phyloP scores from a whole-genome alignment of 163 green algal genomes.

The Coccomyxa subellipsoidea region DNA sequence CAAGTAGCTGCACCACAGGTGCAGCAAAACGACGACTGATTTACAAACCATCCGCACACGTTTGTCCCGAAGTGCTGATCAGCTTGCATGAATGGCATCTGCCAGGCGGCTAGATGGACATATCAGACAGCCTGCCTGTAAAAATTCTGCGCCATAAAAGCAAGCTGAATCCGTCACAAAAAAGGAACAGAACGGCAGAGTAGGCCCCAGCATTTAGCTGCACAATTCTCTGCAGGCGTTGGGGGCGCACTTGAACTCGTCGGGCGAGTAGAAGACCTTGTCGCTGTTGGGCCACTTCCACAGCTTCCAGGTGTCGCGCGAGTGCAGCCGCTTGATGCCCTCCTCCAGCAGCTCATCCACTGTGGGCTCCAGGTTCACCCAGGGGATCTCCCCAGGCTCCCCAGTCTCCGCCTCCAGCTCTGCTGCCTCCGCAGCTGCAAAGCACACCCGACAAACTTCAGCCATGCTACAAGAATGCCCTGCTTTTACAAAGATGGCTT shows the following conservation, averaged over 20 bases:
- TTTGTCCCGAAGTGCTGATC: too few species aligned
- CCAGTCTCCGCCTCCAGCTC: constrained; percentile 16
- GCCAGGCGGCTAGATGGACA: too few species aligned
- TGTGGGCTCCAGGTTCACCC: constrained; percentile 32
- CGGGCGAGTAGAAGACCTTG: constrained; percentile 28
- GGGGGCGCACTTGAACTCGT: constrained; percentile 25
- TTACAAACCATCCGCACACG: too few species aligned
- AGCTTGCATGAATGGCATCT: too few species aligned
- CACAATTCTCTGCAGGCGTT: too few species aligned
- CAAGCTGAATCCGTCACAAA: too few species aligned
- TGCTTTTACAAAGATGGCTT: not conserved
- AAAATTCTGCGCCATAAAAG: too few species aligned
- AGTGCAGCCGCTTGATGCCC: constrained; percentile 46
- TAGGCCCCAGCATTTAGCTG: too few species aligned
- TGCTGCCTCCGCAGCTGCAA: constrained; percentile 23
- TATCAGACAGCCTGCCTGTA: too few species aligned
- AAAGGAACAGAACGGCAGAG: too few species aligned
- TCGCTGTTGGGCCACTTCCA: constrained; percentile 31
- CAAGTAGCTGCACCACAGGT: too few species aligned
- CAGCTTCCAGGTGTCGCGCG: constrained; percentile 46
- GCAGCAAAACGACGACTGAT: too few species aligned
- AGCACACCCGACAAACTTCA: not conserved
- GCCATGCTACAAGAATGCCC: not conserved
- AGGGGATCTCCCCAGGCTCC: constrained; percentile 7
- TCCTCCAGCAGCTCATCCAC: constrained; percentile 65